Percentiles rank a stretch among this genome's conserved stretches.
phyloP scores from a whole-genome alignment of 73 alveolate species.

The Paramecium pentaurelia region DNA sequence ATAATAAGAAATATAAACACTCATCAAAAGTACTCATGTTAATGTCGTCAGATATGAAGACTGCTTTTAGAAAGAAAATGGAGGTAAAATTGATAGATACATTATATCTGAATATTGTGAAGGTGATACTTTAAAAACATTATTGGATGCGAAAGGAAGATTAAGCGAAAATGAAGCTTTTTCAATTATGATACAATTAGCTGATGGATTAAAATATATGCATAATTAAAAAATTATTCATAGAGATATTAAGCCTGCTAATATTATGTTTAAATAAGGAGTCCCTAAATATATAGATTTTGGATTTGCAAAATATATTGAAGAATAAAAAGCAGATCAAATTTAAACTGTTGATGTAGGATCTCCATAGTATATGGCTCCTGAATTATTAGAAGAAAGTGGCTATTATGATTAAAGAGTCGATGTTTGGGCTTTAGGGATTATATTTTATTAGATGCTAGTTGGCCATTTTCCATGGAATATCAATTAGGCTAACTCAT shows the following conservation, averaged over 20 bases:
- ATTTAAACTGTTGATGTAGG: not conserved
- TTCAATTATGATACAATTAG: not conserved
- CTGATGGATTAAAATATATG: not conserved
- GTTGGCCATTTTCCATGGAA: not conserved
- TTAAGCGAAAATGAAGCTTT: not conserved
- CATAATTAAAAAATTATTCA: constrained; percentile 25
- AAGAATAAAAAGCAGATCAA: not conserved
- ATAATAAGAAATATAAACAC: not conserved
- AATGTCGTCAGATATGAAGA: not conserved
- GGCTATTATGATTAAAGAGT: not conserved
- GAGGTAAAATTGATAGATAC: not conserved
- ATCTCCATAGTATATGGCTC: not conserved
- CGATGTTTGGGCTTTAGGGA: not conserved
- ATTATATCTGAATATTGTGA: not conserved
- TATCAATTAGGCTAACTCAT: not conserved
- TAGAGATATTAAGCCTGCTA: constrained; percentile 58
- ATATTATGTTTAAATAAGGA: constrained; percentile 32
- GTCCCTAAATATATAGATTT: constrained; percentile 41
- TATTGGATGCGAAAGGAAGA: not conserved
- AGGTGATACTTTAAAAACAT: not conserved
- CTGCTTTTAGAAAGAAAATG: not conserved
- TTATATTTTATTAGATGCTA: not conserved
- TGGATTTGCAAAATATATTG: not conserved
- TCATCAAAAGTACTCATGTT: not conserved
- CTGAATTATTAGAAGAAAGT: not conserved